These are phyloP conservation scores for Medicago truncatula DNA, from an alignment of 306 rosid species.

Conservation along the genomic window MtrunA17r5.0-ANR NC_053048.1:13941501-13942000, in stretches of 20 bases:
- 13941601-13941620: conserved; percentile 20
- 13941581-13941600: conserved; percentile 26
- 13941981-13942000: no score
- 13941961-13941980: no score
- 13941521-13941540: conserved; percentile 27
- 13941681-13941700: neutral
- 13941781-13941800: no score
- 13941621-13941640: conserved; percentile 1
- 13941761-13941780: no score
- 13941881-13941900: no score
- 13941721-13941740: neutral
- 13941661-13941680: conserved; percentile 1
- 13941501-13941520: conserved; percentile 14
- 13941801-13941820: no score
- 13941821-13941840: no score
- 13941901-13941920: no score
- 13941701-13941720: neutral
- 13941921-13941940: no score
- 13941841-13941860: no score
- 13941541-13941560: conserved; percentile 16
- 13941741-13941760: neutral
- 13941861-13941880: no score
- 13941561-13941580: conserved; percentile 21
- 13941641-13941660: conserved; percentile 13
- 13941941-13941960: no score